Conservation (phyloP, 768 basidiomycete genomes). For the Daedalea quercina region DNA sequence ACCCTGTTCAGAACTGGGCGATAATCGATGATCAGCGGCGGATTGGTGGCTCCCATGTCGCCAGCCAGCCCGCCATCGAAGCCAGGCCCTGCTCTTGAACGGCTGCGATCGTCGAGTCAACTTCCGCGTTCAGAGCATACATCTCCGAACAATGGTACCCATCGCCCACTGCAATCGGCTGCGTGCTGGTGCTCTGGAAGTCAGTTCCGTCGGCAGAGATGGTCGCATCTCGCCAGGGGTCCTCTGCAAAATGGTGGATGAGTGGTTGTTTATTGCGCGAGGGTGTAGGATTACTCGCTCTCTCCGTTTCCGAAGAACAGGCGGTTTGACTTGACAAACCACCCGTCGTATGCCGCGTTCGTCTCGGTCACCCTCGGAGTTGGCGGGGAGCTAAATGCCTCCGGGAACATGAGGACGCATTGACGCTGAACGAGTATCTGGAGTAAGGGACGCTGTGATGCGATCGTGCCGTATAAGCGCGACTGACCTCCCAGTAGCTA, state of each 20-base stretch:
- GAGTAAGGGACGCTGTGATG: not conserved
- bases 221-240: conserved; percentile 68
- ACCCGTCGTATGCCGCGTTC: conserved; percentile 51
- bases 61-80: conserved; percentile 51
- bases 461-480: too few relatives aligned
- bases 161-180: conserved; percentile 51
- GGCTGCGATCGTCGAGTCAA: conserved; percentile 43
- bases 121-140: conserved; percentile 27
- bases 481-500: conserved; percentile 43
- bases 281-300: conserved; percentile 34
- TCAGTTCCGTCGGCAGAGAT: conserved; percentile 49
- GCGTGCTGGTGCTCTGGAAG: conserved; percentile 40
- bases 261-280: not conserved
- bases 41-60: conserved; percentile 20
- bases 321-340: conserved; percentile 49
- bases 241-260: conserved; percentile 34
- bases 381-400: conserved; percentile 43
- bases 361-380: conserved; percentile 35
- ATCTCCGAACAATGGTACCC: conserved; percentile 71
- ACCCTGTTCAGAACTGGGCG: too few relatives aligned
- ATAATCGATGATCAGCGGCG: too few relatives aligned
- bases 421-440: conserved; percentile 38
- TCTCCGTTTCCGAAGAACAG: conserved; percentile 67
- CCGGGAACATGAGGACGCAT: conserved; percentile 63
- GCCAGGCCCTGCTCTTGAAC: conserved; percentile 51